Evolutionary conservation across 169 alveolate genomes (phyloP), one percentile per base, ranked within the genome.

Genomic region (Eimeria maxima): DNA sequence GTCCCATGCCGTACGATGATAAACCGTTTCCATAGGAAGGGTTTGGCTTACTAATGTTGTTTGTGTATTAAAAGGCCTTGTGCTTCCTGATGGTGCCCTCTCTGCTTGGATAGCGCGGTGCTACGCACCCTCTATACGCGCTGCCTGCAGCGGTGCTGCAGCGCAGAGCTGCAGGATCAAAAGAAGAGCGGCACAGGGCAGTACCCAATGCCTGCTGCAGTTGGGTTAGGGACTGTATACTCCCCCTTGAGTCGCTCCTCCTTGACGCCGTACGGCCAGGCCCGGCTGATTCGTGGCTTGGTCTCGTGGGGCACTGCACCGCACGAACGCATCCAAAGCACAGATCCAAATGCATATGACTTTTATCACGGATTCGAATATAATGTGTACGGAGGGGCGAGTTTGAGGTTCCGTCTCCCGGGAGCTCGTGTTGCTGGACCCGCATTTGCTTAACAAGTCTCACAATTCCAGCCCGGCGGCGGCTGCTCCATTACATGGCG

Each of bases 401-500:
- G 69, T 11, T 18, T 14, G 20, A 16, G 69, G n/a, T 7, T 18
- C 8, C 69, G 69, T 11, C 8, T 18, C n/a, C n/a, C n/a, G 13
- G n/a, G 69, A 5, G 18, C n/a, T 16, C 69, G 2, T 11, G n/a
- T 11, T 60, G 69, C 27, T 60, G 69, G 69, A 18, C 69, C 5
- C 20, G n/a, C 69, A 60, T 60, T 60, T 24, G 27, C 47, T 10
- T 45, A 18, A 71, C 44, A 71, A 71, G 89, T 27, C 95, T 90
- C 47, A 90, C 95, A 24, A 57, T 90, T 90, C 95, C 95, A 92
- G 97, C 98, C 98, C 95, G 33, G 98, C 83, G 98, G 98, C 2
- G 99, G 98, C 83, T 97, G 98, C 89, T 97, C 98, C 91, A 98
- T 97, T 27, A 98, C 98, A 81, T 98, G 99, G 67, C 99, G 96